These are phyloP conservation scores for Sarocladium oryzae DNA, from an alignment of 2,329 filamentous ascomycete species.

Conservation along the genomic window DNA sequence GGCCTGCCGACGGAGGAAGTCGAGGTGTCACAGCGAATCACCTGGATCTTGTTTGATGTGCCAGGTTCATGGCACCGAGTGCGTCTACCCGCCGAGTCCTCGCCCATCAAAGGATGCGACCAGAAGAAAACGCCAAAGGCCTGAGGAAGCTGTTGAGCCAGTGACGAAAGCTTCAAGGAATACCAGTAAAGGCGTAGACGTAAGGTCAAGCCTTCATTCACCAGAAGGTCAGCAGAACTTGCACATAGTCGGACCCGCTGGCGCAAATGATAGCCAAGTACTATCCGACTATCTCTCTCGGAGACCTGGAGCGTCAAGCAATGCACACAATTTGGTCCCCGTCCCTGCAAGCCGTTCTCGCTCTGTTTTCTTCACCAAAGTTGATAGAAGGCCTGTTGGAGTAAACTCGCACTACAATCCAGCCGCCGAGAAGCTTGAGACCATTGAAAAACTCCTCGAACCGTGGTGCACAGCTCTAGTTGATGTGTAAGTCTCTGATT, in stretches of 20 bases:
- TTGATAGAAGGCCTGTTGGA: slow-evolving; percentile 39
- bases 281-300: slow-evolving; percentile 49
- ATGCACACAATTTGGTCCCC: slow-evolving; percentile 24
- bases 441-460: slow-evolving; percentile 53
- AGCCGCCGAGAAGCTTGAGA: slow-evolving; percentile 42
- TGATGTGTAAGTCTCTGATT: slow-evolving; percentile 31
- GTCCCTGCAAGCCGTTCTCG: slow-evolving; percentile 23
- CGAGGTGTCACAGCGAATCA: slow-evolving; percentile 52
- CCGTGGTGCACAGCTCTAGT: slow-evolving; percentile 45
- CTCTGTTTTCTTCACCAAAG: slow-evolving; percentile 40
- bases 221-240: slow-evolving; percentile 34
- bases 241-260: slow-evolving; percentile 53
- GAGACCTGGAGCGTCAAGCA: slow-evolving; percentile 22
- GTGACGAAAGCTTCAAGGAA: slow-evolving; percentile 10
- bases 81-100: slow-evolving; percentile 37
- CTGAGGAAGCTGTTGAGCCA: not conserved
- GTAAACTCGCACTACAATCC: slow-evolving; percentile 29
- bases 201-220: slow-evolving; percentile 16
- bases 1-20: slow-evolving; percentile 54
- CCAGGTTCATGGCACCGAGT: slow-evolving; percentile 50
- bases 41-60: slow-evolving; percentile 50
- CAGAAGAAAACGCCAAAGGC: slow-evolving; percentile 1
- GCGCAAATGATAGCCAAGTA: slow-evolving; percentile 54
- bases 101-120: slow-evolving; percentile 10
- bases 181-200: not conserved